Evolutionary conservation across 2,329 filamentous ascomycete species (phyloP), one percentile per base, ranked within the genome.

Genomic region (Beauveria sp.): DNA sequence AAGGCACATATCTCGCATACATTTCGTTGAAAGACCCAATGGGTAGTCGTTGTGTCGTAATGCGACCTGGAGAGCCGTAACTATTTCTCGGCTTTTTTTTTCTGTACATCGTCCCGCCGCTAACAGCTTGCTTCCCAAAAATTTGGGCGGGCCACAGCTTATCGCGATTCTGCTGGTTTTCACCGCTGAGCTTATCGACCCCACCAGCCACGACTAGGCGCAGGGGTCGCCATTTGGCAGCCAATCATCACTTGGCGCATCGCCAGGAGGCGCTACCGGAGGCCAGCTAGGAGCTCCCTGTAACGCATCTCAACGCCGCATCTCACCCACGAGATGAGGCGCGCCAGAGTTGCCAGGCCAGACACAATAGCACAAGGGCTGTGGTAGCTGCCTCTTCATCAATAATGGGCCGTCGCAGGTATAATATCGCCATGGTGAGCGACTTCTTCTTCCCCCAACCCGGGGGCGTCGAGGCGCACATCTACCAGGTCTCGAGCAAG

Each of bases 401-500:
- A 75, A 67, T 6, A 60, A 84, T 82, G 76, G 74, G 79, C 67
- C 81, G 78, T 67, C 79, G 79, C 65, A 84, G 81, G 37, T 88
- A 87, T 74, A 87, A 85, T 70, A 88, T 88, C 76, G 85, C 85
- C 64, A 99, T 99, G 94, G 90, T 97, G 74, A 92, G 93, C 83
- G 94, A 99, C 80, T 97, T 96, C 83, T 99, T 99, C 86, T 99
- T 96, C 72, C 94, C 94, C 16, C 93, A 97, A 71, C 93, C 94
- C 57, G 92, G 94, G 71, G 94, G 94, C 68, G 86, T 99, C 66
- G 94, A 99, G 78, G 96, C 91, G 75, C 94, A 99, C 76, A 97
- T 99, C 69, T 99, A 99, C 78, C 94, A 99, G 75, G 81, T 99
- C 46, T 94, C 93, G 37, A 91, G 89, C 61, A 99, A 97, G 82